A percentile compares a stretch with the other conserved stretches of the same genome.
These are phyloP conservation scores for Hibiscus tridactylites DNA, from an alignment of 345 rosid species.

Conservation along the genomic window DNA sequence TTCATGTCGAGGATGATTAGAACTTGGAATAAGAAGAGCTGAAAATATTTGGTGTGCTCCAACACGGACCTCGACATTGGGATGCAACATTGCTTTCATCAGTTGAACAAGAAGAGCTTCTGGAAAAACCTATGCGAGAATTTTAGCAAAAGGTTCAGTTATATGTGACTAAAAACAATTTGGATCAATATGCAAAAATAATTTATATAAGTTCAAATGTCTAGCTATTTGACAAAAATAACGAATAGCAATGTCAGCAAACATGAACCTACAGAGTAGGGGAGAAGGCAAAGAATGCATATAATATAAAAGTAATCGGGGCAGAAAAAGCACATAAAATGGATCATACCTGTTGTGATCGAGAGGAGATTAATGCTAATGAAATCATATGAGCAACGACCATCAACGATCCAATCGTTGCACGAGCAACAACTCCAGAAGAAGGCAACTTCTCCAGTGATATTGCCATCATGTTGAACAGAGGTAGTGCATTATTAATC, in stretches of 20 bases:
- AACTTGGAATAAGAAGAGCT: constrained; percentile 62
- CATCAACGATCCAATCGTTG: constrained; percentile 70
- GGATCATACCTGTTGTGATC: constrained; percentile 44
- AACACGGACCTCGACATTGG: constrained; percentile 73
- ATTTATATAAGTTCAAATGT: background rate
- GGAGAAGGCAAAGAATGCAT: too few relatives aligned
- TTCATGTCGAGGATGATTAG: constrained; percentile 37
- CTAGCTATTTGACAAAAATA: background rate
- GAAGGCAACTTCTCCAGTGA: constrained; percentile 77
- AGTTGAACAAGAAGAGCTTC: constrained; percentile 76
- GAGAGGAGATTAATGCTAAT: constrained; percentile 42
- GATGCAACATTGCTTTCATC: constrained; percentile 79
- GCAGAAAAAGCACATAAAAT: background rate
- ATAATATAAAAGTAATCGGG: too few relatives aligned
- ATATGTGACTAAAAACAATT: constrained; percentile 4
- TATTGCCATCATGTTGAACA: constrained; percentile 79
- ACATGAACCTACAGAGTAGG: too few relatives aligned
- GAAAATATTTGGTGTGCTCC: constrained; percentile 87
- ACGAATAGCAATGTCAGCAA: too few relatives aligned
- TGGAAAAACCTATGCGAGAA: constrained; percentile 53
- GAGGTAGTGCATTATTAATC: constrained; percentile 53
- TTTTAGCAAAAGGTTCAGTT: background rate
- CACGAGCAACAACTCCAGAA: constrained; percentile 62
- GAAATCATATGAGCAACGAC: constrained; percentile 78
- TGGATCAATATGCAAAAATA: background rate